Base-by-base conservation (phyloP, 805 yeast species). In the Candida nonsorbophila region DNA sequence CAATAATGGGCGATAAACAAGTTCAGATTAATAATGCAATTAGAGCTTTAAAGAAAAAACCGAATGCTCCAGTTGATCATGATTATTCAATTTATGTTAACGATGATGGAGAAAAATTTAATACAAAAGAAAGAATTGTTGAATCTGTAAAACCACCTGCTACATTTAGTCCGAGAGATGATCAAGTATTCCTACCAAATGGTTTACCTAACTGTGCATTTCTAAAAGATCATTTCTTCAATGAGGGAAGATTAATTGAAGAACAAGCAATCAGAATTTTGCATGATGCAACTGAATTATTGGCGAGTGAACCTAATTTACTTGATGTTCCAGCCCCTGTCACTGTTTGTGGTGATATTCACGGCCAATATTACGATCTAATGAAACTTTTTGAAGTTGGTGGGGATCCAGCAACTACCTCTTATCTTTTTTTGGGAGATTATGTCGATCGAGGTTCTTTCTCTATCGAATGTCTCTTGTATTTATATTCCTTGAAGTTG, bases 341-440 rank as follows among this genome's bases (percentile, higher is more conserved):
- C 3, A 88, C 95, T 0, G 87, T 90, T 3, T 87, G 97, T 61
- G 98, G 98, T 33, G 97, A 90, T 57, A 72, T 88, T n/a, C 97
- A 90, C 56, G 98, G 98, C 11, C 97, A 90, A 55, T 86, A 74
- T 53, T 88, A 73, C 53, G 98, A 90, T 55, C 67, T 90, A 43
- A 68, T 88, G 74, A 87, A 88, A 55, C 62, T 90, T 24, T 84
- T 90, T 49, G 97, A 90, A 51, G 90, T 87, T 11, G 95, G 96
- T 22, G 97, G 97, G 2, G 79, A 81, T 48, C 95, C 97, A 8
- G 66, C 60, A 10, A 57, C 50, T n/a, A 80, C 94, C 1, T 69
- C 83, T 12, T 90, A 85, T 52, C 62, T 88, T 30, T 88, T 90
- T 47, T 58, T 88, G 32, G 97, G 97, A 10, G 97, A 90, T 57